Conservation (phyloP, 1,284 basidiomycete species). For the Trichosporon sp. region DNA sequence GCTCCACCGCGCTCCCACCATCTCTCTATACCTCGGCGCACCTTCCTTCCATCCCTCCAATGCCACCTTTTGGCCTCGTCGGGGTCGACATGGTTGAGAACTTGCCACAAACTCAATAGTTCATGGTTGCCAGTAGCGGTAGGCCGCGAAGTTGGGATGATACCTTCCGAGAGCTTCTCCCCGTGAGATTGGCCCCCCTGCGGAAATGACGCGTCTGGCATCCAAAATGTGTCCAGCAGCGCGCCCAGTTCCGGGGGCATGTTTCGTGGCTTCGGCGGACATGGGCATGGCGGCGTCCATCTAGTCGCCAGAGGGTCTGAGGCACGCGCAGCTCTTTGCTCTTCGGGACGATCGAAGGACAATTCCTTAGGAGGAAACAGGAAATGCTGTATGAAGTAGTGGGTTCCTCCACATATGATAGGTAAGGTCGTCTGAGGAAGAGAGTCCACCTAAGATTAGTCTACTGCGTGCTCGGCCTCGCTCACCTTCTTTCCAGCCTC, state of each 20-base stretch:
- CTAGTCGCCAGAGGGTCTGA: conserved; percentile 1
- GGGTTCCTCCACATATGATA: conserved; percentile 89
- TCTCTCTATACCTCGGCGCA: conserved; percentile 71
- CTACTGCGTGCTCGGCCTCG: no score
- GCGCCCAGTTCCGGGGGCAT: conserved; percentile 9
- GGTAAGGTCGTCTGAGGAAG: conserved; percentile 53
- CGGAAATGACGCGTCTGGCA: conserved; percentile 30
- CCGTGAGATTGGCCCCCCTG: neutral
- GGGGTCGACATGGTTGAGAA: conserved; percentile 69
- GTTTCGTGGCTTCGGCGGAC: conserved; percentile 36
- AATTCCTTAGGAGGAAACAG: conserved; percentile 66
- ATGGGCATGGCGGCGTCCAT: conserved; percentile 32
- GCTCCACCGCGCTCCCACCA: conserved; percentile 49
- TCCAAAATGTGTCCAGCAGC: conserved; percentile 44
- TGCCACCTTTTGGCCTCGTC: conserved; percentile 81
- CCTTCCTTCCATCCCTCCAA: conserved; percentile 88
- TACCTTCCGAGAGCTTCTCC: conserved; percentile 31
- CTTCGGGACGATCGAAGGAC: conserved; percentile 33
- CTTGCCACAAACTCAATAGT: conserved; percentile 59
- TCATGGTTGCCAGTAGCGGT: neutral
- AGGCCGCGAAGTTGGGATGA: neutral
- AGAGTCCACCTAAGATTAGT: conserved; percentile 4
- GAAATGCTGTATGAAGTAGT: conserved; percentile 91
- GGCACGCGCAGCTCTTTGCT: neutral
- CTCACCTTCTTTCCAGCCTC: neutral